Evolutionary conservation across 108 stramenopile genomes (phyloP).

Genomic region (Schizochytrium sp.): DNA sequence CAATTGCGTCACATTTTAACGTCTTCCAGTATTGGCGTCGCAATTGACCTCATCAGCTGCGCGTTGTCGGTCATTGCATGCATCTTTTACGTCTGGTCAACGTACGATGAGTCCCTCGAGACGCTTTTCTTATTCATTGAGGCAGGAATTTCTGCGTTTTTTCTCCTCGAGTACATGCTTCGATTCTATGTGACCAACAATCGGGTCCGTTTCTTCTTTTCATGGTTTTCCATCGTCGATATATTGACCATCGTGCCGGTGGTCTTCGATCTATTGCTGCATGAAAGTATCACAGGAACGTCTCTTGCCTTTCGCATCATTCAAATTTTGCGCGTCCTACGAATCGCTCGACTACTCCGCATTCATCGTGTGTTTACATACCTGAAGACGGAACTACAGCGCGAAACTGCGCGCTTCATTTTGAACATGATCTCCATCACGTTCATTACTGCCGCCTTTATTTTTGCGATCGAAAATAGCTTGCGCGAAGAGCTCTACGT

Average conservation of each 20-base stretch:
- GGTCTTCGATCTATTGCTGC: neutral
- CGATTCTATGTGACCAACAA: neutral
- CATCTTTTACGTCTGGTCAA: neutral
- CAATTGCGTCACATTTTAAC: neutral
- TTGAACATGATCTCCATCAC: neutral
- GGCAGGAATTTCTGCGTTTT: neutral
- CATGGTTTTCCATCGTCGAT: neutral
- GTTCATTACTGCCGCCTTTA: neutral
- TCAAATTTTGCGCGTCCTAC: neutral
- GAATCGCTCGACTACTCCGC: neutral
- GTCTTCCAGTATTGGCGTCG: neutral
- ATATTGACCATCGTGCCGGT: neutral
- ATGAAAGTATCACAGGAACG: neutral
- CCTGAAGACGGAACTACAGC: neutral
- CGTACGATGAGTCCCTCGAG: neutral
- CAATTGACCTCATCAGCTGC: neutral
- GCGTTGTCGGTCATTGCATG: neutral
- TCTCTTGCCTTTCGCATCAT: neutral
- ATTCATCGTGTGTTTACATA: neutral
- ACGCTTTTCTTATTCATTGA: neutral
- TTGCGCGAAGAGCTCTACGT: neutral
- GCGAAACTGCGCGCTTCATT: neutral
- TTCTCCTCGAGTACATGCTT: neutral
- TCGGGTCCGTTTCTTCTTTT: neutral
- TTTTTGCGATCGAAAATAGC: neutral